Evolutionary conservation across 2,329 filamentous ascomycete genomes (phyloP).

Genomic region (Dothideomycetidae sp.): DNA sequence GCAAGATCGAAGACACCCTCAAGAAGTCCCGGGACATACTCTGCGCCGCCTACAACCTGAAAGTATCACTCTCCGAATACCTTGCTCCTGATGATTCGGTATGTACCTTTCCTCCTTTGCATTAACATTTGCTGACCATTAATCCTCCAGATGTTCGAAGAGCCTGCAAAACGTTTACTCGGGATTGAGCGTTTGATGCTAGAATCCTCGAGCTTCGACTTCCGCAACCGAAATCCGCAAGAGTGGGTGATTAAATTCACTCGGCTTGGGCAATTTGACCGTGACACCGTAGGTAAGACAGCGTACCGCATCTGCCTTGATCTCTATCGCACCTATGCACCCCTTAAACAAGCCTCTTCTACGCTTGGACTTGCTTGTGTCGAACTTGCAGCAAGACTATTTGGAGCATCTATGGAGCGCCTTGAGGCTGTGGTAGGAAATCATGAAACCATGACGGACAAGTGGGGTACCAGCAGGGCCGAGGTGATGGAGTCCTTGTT

Average conservation of each 20-base stretch:
- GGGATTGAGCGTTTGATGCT: conserved; percentile 85
- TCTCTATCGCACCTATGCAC: conserved; percentile 83
- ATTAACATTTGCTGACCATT: conserved; percentile 7
- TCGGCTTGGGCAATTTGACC: conserved; percentile 11
- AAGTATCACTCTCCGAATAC: conserved; percentile 47
- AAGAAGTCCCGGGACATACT: conserved; percentile 94
- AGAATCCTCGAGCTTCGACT: conserved; percentile 87
- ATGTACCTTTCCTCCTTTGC: conserved; percentile 17
- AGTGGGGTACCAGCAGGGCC: conserved; percentile 30
- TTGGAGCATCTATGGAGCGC: conserved; percentile 32
- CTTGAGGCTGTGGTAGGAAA: conserved; percentile 33
- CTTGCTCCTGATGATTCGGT: conserved; percentile 71
- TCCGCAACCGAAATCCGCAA: conserved; percentile 76
- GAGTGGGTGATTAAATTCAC: conserved; percentile 66
- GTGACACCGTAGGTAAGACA: conserved; percentile 41
- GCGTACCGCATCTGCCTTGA: conserved; percentile 79
- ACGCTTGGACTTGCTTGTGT: conserved; percentile 71
- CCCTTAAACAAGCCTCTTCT: conserved; percentile 77
- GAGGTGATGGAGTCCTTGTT: conserved; percentile 62
- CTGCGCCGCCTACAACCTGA: conserved; percentile 78
- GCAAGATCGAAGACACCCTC: conserved; percentile 94
- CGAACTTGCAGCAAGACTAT: conserved; percentile 62
- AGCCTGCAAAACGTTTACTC: conserved; percentile 64
- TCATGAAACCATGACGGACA: conserved; percentile 32
- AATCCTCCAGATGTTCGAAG: conserved; percentile 57